phyloP scores from a whole-genome alignment of 345 rosid genomes.

The Gossypioides kirkii region DNA sequence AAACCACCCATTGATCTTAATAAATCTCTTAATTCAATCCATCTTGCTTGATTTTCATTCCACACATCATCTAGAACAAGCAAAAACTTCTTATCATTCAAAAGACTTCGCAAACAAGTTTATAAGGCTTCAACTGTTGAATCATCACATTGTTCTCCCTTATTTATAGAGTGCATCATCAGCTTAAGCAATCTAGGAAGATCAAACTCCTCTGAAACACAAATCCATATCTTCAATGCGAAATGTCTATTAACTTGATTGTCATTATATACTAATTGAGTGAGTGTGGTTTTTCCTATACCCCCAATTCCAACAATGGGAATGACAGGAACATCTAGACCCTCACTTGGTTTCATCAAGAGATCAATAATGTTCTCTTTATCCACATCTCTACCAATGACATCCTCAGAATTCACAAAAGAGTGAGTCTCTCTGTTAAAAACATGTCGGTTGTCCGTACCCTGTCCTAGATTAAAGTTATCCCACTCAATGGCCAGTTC shows the following conservation, averaged over 20 bases:
- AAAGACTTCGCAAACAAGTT: neutral
- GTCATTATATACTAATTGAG: neutral
- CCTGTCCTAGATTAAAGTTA: neutral
- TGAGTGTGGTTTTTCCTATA: slow-evolving; percentile 14
- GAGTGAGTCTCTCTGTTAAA: neutral
- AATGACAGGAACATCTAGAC: neutral
- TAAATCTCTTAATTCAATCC: neutral
- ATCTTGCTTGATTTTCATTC: neutral
- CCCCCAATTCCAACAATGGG: slow-evolving; percentile 21
- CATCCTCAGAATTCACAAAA: neutral
- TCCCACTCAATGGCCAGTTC: neutral
- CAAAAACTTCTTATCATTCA: neutral
- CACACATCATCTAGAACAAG: slow-evolving; percentile 14
- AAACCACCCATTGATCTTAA: neutral
- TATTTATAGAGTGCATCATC: neutral
- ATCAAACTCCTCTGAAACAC: neutral
- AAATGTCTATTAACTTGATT: neutral
- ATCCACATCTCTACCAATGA: slow-evolving; percentile 9
- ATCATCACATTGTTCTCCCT: neutral
- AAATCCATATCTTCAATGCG: slow-evolving; percentile 9
- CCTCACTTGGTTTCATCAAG: neutral
- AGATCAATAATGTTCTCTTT: neutral
- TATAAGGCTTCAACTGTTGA: neutral
- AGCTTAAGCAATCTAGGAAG: neutral
- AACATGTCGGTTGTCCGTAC: neutral